A percentile compares a stretch with the other conserved stretches of the same genome.
These are phyloP conservation scores for Puccinia hordei DNA, from an alignment of 1,284 basidiomycete genomes.

Conservation along the genomic window DNA sequence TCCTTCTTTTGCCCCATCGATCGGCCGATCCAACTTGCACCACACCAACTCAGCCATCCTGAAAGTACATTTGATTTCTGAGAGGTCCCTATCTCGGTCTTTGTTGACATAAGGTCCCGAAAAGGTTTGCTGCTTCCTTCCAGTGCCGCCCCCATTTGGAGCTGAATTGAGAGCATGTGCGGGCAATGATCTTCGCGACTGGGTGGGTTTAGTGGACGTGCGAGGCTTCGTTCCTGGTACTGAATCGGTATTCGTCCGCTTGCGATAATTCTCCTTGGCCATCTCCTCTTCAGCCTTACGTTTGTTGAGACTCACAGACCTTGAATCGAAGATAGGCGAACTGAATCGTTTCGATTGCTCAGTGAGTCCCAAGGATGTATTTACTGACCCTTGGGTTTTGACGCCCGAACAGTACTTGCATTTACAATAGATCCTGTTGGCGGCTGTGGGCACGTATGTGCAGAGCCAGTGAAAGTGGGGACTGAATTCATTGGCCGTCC, in stretches of 20 bases:
- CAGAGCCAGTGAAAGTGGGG: conserved; percentile 78
- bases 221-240: conserved; percentile 54
- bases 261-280: conserved; percentile 26
- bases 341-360: conserved; percentile 53
- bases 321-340: conserved; percentile 30
- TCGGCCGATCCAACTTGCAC: conserved; percentile 67
- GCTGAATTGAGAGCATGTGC: conserved; percentile 6
- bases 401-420: conserved; percentile 76
- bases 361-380: conserved; percentile 65
- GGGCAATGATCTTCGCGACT: conserved; percentile 1
- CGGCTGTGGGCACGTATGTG: conserved; percentile 62
- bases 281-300: conserved; percentile 47
- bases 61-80: conserved; percentile 64
- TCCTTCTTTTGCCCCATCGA: conserved; percentile 61
- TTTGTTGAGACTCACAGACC: conserved; percentile 46
- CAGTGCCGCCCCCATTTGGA: conserved; percentile 22
- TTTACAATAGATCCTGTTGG: conserved; percentile 65
- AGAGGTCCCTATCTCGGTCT: conserved; percentile 54
- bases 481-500: conserved; percentile 75
- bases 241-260: conserved; percentile 52
- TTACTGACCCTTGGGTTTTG: conserved; percentile 70
- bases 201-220: conserved; percentile 29
- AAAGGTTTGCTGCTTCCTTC: conserved; percentile 50
- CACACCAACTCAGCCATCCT: conserved; percentile 73
- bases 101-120: conserved; percentile 53